Percentiles rank a stretch among this genome's conserved stretches.
phyloP scores from a whole-genome alignment of 2,329 filamentous ascomycete species.

The Phialocephala subalpina region DNA sequence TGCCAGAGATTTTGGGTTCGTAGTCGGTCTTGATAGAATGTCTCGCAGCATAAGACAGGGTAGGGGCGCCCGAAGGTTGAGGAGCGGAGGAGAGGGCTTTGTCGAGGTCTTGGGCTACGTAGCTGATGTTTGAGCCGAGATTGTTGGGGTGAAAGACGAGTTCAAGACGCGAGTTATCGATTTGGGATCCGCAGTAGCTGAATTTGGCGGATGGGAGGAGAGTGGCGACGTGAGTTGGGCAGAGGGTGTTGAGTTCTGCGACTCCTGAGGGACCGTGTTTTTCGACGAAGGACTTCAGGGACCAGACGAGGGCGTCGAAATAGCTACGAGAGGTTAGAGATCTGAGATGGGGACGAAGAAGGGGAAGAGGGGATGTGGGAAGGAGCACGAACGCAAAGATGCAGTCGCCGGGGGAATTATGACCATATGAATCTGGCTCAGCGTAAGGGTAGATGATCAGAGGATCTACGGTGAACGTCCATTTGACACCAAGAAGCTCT shows the following conservation, averaged over 20 bases:
- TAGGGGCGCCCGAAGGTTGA: constrained; percentile 36
- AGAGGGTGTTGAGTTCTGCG: constrained; percentile 57
- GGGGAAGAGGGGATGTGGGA: not conserved
- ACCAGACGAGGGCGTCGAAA: constrained; percentile 50
- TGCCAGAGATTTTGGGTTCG: constrained; percentile 51
- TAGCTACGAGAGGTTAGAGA: constrained; percentile 48
- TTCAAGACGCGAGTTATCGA: constrained; percentile 55
- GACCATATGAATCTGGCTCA: constrained; percentile 42
- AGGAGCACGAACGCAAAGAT: constrained; percentile 49
- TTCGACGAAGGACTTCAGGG: constrained; percentile 50
- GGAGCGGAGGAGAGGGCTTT: constrained; percentile 56
- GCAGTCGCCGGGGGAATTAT: constrained; percentile 53
- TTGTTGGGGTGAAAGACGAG: constrained; percentile 54
- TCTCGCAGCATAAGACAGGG: constrained; percentile 54
- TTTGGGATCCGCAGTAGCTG: constrained; percentile 53
- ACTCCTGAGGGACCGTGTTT: constrained; percentile 49
- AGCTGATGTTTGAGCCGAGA: constrained; percentile 55
- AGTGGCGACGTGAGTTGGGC: constrained; percentile 52
- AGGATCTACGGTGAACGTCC: constrained; percentile 59
- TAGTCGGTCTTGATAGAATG: constrained; percentile 53
- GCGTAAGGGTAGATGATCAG: constrained; percentile 57
- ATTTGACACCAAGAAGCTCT: constrained; percentile 53
- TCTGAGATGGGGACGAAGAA: not conserved
- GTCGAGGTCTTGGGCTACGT: constrained; percentile 48
- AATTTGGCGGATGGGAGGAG: constrained; percentile 56